A percentile compares a stretch with the other conserved stretches of the same genome.
These are phyloP conservation scores for Kodamaea alishanica DNA, from an alignment of 1,139 yeast species.

Conservation along the genomic window DNA sequence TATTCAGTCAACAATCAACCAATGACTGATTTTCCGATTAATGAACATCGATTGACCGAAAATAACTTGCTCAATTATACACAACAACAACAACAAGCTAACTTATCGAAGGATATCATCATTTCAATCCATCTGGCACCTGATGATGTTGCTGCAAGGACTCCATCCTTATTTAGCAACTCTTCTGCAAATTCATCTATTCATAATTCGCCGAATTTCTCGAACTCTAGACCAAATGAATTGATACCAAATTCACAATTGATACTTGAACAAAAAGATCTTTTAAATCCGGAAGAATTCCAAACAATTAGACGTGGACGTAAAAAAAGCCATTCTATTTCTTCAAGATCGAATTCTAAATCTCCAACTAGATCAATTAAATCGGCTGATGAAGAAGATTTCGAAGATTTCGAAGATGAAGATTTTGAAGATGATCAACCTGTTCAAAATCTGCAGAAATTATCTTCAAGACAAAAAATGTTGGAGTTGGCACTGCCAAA, in stretches of 20 bases:
- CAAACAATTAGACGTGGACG: conserved; percentile 34
- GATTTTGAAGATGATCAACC: conserved; percentile 8
- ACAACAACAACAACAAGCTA: conserved; percentile 14
- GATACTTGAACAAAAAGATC: conserved; percentile 6
- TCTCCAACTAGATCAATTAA: conserved; percentile 13
- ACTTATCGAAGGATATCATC: conserved; percentile 16
- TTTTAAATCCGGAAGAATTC: conserved; percentile 36
- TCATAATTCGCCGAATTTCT: conserved; percentile 19
- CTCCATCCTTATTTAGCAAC: conserved; percentile 46
- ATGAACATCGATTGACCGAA: conserved; percentile 23
- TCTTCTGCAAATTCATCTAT: conserved; percentile 34
- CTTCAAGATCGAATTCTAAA: conserved; percentile 13
- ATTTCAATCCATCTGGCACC: conserved; percentile 36
- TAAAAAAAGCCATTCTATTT: conserved; percentile 26
- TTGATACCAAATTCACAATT: conserved; percentile 19
- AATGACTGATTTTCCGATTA: conserved; percentile 3
- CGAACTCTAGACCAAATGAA: conserved; percentile 5
- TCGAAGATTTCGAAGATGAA: conserved; percentile 13
- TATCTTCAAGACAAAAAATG: conserved; percentile 53
- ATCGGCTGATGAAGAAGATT: conserved; percentile 11
- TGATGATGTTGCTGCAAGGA: conserved; percentile 32
- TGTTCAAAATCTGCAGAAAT: conserved; percentile 5
- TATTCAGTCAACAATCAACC: conserved; percentile 14
- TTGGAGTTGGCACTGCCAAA: conserved; percentile 58
- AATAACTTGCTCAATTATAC: conserved; percentile 23